Conservation (phyloP, 73 alveolate genomes). For the Tetrahymena elliotti region DNA sequence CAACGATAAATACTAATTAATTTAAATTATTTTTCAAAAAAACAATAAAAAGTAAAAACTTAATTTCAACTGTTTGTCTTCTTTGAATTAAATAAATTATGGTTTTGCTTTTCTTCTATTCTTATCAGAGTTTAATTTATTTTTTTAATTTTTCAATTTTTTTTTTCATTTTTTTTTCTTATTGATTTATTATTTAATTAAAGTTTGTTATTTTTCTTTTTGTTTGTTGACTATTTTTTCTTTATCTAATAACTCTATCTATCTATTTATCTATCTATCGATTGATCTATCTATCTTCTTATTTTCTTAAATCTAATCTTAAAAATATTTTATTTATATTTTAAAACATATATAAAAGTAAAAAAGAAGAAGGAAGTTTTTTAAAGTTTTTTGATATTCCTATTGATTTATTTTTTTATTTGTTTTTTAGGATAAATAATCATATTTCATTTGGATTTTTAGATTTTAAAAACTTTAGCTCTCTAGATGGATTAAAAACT, state of each 20-base stretch:
- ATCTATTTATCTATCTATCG: not conserved
- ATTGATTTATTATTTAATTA: too few relatives aligned
- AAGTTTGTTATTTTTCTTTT: too few relatives aligned
- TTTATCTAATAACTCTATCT: not conserved
- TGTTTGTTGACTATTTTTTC: not conserved
- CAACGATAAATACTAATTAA: too few relatives aligned
- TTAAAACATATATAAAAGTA: not conserved
- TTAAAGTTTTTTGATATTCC: not conserved
- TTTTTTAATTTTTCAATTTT: too few relatives aligned
- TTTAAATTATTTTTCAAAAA: too few relatives aligned
- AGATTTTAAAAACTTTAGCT: not conserved
- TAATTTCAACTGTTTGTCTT: too few relatives aligned
- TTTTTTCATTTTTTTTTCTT: too few relatives aligned
- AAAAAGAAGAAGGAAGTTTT: not conserved
- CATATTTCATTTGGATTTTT: not conserved
- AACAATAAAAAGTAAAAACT: too few relatives aligned
- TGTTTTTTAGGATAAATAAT: not conserved
- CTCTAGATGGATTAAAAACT: not conserved
- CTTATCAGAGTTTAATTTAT: too few relatives aligned
- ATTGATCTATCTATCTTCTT: not conserved
- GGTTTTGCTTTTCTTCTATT: too few relatives aligned
- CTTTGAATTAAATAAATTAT: too few relatives aligned
- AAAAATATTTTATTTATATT: not conserved
- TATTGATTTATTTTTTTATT: not conserved
- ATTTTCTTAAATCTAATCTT: not conserved